A percentile compares a stretch with the other conserved stretches of the same genome.
Conservation (phyloP, 495 filamentous ascomycete genomes). For the Tuber microsphaerosporum region DNA sequence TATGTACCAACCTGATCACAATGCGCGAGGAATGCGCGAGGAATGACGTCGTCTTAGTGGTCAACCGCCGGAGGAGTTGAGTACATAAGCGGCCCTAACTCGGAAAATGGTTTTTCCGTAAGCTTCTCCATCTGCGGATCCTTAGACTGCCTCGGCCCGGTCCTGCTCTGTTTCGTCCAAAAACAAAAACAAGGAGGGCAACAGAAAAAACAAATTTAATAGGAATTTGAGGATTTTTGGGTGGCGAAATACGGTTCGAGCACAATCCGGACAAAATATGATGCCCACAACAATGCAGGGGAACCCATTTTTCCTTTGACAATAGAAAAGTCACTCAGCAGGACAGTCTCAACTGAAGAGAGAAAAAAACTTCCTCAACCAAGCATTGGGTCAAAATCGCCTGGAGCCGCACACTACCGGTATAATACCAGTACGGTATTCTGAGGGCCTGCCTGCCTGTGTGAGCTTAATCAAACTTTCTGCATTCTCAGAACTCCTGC, state of each 20-base stretch:
- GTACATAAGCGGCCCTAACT: background rate
- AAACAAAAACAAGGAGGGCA: background rate
- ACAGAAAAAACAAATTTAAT: background rate
- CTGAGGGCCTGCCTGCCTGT: slow-evolving; percentile 6
- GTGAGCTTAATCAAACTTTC: slow-evolving; percentile 24
- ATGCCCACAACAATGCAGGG: background rate
- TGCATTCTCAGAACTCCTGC: slow-evolving; percentile 17
- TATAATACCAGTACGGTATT: background rate
- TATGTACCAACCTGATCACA: slow-evolving; percentile 6
- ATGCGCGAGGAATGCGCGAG: slow-evolving; percentile 25
- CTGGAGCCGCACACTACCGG: background rate
- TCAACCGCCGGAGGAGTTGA: background rate
- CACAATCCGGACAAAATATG: background rate
- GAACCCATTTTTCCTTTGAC: background rate
- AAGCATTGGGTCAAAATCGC: background rate
- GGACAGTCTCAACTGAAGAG: background rate
- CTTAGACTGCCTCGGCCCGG: background rate
- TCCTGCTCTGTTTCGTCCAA: background rate
- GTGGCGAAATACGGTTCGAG: background rate
- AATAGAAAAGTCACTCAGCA: background rate
- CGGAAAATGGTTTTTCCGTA: slow-evolving; percentile 1
- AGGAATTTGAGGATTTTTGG: background rate
- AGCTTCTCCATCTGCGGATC: background rate
- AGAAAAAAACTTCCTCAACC: background rate
- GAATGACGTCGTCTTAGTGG: slow-evolving; percentile 25